Percentiles rank a stretch among this genome's conserved stretches.
Evolutionary conservation across 208 protist species (phyloP).

Genomic region (Leishmania tarentolae): DNA sequence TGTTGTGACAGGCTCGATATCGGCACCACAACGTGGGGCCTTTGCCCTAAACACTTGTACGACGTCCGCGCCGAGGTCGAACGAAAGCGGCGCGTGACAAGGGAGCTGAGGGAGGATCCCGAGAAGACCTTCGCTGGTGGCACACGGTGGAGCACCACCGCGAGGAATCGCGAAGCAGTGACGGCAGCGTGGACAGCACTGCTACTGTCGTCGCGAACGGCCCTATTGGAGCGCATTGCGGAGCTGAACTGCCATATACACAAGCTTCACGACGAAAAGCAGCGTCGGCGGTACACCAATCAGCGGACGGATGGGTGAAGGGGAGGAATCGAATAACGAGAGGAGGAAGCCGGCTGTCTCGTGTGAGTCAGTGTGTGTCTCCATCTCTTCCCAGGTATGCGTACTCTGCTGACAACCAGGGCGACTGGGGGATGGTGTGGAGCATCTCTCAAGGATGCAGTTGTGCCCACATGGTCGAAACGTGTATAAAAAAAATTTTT

Average conservation of each 20-base stretch:
- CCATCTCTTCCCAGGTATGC: too few relatives aligned
- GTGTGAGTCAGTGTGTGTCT: neutral
- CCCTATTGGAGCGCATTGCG: conserved; percentile 34
- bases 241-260: conserved; percentile 29
- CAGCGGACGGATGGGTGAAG: neutral
- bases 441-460: neutral
- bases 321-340: neutral
- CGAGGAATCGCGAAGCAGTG: conserved; percentile 6
- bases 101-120: neutral
- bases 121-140: conserved; percentile 12
- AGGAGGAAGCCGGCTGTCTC: neutral
- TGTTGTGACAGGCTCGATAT: neutral
- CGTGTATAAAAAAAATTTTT: neutral
- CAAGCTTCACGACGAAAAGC: conserved; percentile 17
- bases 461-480: neutral
- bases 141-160: conserved; percentile 16
- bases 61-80: conserved; percentile 22
- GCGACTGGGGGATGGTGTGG: neutral
- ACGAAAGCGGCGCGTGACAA: conserved; percentile 17
- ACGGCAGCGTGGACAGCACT: conserved; percentile 42
- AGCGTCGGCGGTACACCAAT: neutral
- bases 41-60: conserved; percentile 22
- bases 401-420: neutral
- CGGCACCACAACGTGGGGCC: conserved; percentile 7
- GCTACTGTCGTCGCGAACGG: conserved; percentile 18